These are phyloP conservation scores for Panaeolus papilionaceus DNA, from an alignment of 768 basidiomycete species.

Conservation along the genomic window DNA sequence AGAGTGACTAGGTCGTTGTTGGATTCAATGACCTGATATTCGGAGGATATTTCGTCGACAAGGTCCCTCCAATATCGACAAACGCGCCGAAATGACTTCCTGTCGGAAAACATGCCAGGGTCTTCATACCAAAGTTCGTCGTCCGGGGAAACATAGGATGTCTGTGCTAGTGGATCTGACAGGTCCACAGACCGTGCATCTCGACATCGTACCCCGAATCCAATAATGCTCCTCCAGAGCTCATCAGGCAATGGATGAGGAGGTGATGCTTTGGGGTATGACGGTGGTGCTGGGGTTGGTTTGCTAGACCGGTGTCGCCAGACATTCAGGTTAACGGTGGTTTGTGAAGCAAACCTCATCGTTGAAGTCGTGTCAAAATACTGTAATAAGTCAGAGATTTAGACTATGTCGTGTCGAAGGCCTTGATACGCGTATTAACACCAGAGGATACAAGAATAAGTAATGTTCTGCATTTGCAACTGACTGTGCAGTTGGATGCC, in stretches of 20 bases:
- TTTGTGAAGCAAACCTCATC: neutral
- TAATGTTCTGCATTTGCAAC: neutral
- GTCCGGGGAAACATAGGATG: neutral
- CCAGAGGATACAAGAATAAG: neutral
- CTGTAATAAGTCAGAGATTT: neutral
- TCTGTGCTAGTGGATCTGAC: neutral
- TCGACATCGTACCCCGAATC: neutral
- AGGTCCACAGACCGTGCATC: conserved; percentile 4
- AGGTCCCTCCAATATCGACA: conserved; percentile 43
- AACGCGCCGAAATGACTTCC: conserved; percentile 40
- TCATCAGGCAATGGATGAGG: neutral
- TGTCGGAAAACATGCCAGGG: conserved; percentile 35
- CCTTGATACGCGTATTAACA: neutral
- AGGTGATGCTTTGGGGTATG: neutral
- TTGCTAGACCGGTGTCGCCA: neutral
- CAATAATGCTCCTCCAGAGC: conserved; percentile 4
- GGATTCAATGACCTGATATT: conserved; percentile 46
- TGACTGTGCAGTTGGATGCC: neutral
- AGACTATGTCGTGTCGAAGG: neutral
- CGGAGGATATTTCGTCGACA: conserved; percentile 44
- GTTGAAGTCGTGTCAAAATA: neutral
- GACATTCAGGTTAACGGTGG: neutral
- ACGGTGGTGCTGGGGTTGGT: neutral
- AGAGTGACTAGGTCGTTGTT: conserved; percentile 39
- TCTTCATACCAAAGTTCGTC: conserved; percentile 30